These are phyloP conservation scores for Emergomyces pasteurianus DNA, from an alignment of 2,329 filamentous ascomycete species.

Conservation along the genomic window DNA sequence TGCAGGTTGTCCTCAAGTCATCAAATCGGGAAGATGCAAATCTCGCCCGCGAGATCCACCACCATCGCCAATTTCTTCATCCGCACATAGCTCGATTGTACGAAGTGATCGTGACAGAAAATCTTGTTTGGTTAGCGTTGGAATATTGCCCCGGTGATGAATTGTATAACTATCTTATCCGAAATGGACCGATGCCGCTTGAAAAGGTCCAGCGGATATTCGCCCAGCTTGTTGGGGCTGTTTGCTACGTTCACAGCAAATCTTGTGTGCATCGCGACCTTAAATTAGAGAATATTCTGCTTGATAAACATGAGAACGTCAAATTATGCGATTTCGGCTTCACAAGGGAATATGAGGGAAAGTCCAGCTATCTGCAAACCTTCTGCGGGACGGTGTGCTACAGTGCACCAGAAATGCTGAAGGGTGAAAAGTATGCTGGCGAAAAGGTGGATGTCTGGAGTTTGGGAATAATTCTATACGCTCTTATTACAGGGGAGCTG, in stretches of 20 bases:
- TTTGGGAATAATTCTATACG: conserved; percentile 81
- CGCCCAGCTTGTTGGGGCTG: conserved; percentile 86
- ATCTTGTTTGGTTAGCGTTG: conserved; percentile 85
- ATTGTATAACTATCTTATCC: conserved; percentile 87
- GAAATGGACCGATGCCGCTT: conserved; percentile 70
- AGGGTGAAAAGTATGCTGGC: conserved; percentile 93
- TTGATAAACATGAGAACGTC: conserved; percentile 95
- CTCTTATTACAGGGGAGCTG: conserved; percentile 66
- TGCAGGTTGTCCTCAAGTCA: conserved; percentile 90
- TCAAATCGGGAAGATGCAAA: conserved; percentile 94
- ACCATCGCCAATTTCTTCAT: conserved; percentile 94
- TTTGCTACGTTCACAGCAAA: conserved; percentile 87
- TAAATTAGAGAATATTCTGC: conserved; percentile 89
- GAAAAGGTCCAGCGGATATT: conserved; percentile 92
- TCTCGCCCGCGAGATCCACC: conserved; percentile 92
- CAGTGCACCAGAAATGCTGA: conserved; percentile 95
- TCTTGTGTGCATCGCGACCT: conserved; percentile 94
- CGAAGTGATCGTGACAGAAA: conserved; percentile 96
- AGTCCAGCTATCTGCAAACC: conserved; percentile 86
- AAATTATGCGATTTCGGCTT: conserved; percentile 98
- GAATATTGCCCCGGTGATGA: conserved; percentile 98
- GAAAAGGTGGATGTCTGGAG: conserved; percentile 99
- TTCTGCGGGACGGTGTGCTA: conserved; percentile 98
- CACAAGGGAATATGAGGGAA: conserved; percentile 91
- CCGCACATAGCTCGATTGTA: conserved; percentile 94